A percentile compares a stretch with the other conserved stretches of the same genome.
phyloP scores from a whole-genome alignment of 2,329 filamentous ascomycete species.

The Aspergillus arachidicola region DNA sequence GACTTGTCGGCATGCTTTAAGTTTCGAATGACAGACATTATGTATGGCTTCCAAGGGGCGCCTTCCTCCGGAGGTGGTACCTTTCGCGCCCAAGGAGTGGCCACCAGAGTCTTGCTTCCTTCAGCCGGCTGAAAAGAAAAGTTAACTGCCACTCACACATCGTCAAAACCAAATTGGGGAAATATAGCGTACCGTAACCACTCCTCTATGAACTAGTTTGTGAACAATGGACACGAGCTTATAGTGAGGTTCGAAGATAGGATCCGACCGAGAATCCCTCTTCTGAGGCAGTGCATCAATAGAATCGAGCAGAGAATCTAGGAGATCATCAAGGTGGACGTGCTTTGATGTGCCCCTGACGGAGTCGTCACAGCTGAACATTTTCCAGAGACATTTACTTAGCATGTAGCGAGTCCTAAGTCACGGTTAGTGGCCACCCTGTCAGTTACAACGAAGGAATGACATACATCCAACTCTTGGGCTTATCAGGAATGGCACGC shows the following conservation, averaged over 20 bases:
- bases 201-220: conserved; percentile 68
- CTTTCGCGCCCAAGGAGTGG: conserved; percentile 59
- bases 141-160: background rate
- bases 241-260: conserved; percentile 88
- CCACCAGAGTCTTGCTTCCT: conserved; percentile 53
- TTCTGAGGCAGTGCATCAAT: conserved; percentile 64
- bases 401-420: conserved; percentile 66
- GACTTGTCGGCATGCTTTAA: conserved; percentile 77
- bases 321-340: conserved; percentile 50
- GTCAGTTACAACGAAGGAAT: background rate
- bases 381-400: conserved; percentile 73
- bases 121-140: conserved; percentile 43
- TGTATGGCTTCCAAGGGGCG: conserved; percentile 62
- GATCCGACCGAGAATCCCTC: conserved; percentile 65
- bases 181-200: conserved; percentile 43
- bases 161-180: background rate
- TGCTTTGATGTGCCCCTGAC: conserved; percentile 39
- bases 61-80: conserved; percentile 51
- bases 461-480: conserved; percentile 65
- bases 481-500: conserved; percentile 59
- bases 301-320: conserved; percentile 61
- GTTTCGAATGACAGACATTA: conserved; percentile 60
- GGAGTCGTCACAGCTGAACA: conserved; percentile 56
- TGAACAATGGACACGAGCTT: conserved; percentile 81
- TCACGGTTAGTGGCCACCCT: conserved; percentile 24